A percentile compares a stretch with the other conserved stretches of the same genome.
These are phyloP conservation scores for Phenoliferia sp. DNA, from an alignment of 1,284 basidiomycete genomes.

Conservation along the genomic window DNA sequence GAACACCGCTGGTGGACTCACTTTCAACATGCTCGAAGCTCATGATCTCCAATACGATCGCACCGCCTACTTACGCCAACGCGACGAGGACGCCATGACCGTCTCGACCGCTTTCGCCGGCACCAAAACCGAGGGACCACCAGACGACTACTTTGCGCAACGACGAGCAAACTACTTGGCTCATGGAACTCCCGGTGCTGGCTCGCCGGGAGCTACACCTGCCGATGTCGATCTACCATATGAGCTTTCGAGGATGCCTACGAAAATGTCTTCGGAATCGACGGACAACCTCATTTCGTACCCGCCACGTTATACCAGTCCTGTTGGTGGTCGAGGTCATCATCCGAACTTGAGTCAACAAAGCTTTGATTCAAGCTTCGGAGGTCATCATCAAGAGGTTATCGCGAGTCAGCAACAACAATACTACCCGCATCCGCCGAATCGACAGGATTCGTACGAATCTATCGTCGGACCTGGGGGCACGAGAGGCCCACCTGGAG, in stretches of 20 bases:
- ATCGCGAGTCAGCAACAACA: not conserved
- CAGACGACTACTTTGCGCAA: constrained; percentile 23
- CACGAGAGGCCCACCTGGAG: no score
- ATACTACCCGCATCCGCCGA: not conserved
- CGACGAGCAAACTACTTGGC: constrained; percentile 23
- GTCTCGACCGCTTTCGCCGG: constrained; percentile 20
- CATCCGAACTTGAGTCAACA: constrained; percentile 7
- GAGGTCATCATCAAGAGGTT: not conserved
- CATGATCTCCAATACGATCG: constrained; percentile 36
- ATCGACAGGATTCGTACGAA: no score
- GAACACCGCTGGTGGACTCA: constrained; percentile 56
- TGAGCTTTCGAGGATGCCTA: constrained; percentile 25
- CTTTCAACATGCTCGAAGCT: constrained; percentile 44
- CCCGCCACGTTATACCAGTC: constrained; percentile 24
- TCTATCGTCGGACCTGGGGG: no score
- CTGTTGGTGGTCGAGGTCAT: not conserved
- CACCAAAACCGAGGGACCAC: constrained; percentile 4
- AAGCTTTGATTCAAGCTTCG: constrained; percentile 2
- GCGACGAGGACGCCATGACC: constrained; percentile 37
- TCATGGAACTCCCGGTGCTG: constrained; percentile 7
- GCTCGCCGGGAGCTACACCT: constrained; percentile 10
- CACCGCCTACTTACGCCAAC: constrained; percentile 36
- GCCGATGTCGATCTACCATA: constrained; percentile 7
- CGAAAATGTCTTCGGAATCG: constrained; percentile 21
- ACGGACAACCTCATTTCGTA: constrained; percentile 25